These are phyloP conservation scores for Cryptococcus hybrid DNA, from an alignment of 1,284 basidiomycete species.

Conservation along the genomic window DNA sequence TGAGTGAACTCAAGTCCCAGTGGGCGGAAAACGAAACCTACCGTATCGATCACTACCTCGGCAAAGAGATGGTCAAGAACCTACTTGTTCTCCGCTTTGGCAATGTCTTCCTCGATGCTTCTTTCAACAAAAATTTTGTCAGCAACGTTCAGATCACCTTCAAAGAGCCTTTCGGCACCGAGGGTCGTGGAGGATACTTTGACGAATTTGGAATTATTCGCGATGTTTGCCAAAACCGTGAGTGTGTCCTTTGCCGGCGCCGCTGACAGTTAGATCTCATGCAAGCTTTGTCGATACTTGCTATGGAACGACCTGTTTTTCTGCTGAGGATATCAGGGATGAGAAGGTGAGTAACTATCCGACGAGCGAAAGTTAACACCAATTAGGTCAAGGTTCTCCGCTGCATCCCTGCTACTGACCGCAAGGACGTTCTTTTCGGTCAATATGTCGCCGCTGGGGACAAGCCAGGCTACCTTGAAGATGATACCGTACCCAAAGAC, in stretches of 20 bases:
- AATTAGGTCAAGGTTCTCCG: conserved; percentile 87
- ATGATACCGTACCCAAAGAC: conserved; percentile 86
- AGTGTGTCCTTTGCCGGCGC: conserved; percentile 45
- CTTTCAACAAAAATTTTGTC: conserved; percentile 92
- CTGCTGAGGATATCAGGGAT: conserved; percentile 92
- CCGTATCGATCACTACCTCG: conserved; percentile 97
- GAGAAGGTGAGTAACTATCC: conserved; percentile 68
- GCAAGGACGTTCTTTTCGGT: conserved; percentile 77
- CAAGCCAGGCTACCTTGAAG: conserved; percentile 96
- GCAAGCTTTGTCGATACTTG: conserved; percentile 90
- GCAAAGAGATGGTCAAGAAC: conserved; percentile 99
- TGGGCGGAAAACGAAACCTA: conserved; percentile 96
- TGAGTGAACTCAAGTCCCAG: conserved; percentile 73
- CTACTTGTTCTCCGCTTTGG: conserved; percentile 90
- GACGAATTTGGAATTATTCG: conserved; percentile 98
- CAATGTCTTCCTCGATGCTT: conserved; percentile 79
- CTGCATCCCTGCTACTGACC: conserved; percentile 76
- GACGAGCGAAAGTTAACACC: not conserved
- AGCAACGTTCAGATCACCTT: conserved; percentile 96
- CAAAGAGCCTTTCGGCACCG: conserved; percentile 97
- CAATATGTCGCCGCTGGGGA: conserved; percentile 85
- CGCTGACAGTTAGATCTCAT: conserved; percentile 65
- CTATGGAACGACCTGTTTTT: conserved; percentile 94
- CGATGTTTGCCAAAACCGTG: conserved; percentile 94
- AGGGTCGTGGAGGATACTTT: conserved; percentile 96